phyloP scores from a whole-genome alignment of 768 basidiomycete species.

The Dacryopinax primogenitus region DNA sequence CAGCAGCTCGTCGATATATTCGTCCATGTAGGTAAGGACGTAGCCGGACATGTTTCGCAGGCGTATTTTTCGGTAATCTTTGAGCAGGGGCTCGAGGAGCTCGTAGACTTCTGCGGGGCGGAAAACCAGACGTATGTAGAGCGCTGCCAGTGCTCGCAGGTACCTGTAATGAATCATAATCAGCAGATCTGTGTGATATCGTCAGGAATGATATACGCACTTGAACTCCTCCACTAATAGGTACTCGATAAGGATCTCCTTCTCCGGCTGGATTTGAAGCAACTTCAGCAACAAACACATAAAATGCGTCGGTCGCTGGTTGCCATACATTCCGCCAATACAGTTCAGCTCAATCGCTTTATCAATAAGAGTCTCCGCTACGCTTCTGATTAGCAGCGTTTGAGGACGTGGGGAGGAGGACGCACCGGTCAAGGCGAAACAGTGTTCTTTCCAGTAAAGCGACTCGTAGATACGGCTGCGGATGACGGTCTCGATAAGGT shows the following conservation, averaged over 20 bases:
- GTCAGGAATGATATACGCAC: constrained; percentile 37
- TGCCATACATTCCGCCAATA: constrained; percentile 91
- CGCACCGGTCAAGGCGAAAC: constrained; percentile 87
- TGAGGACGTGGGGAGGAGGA: constrained; percentile 11
- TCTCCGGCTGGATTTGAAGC: constrained; percentile 93
- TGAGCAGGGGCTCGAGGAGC: constrained; percentile 81
- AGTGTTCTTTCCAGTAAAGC: constrained; percentile 94
- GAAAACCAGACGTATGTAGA: constrained; percentile 95
- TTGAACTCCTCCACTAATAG: constrained; percentile 96
- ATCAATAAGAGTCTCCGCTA: constrained; percentile 89
- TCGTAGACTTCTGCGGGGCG: constrained; percentile 82
- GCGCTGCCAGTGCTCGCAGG: constrained; percentile 77
- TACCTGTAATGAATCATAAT: constrained; percentile 43
- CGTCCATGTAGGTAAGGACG: constrained; percentile 75
- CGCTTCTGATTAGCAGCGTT: neutral
- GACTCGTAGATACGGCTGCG: constrained; percentile 93
- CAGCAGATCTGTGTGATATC: neutral
- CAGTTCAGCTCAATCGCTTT: constrained; percentile 68
- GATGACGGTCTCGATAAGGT: constrained; percentile 90
- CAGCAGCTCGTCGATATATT: constrained; percentile 74
- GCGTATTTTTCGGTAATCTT: constrained; percentile 85
- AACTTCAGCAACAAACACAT: constrained; percentile 85
- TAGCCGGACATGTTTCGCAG: constrained; percentile 75
- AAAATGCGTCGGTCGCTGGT: constrained; percentile 90
- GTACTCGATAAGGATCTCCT: constrained; percentile 93